These are phyloP conservation scores for Bipolaris sorokiniana DNA, from an alignment of 2,329 filamentous ascomycete species.

Conservation along the genomic window DNA sequence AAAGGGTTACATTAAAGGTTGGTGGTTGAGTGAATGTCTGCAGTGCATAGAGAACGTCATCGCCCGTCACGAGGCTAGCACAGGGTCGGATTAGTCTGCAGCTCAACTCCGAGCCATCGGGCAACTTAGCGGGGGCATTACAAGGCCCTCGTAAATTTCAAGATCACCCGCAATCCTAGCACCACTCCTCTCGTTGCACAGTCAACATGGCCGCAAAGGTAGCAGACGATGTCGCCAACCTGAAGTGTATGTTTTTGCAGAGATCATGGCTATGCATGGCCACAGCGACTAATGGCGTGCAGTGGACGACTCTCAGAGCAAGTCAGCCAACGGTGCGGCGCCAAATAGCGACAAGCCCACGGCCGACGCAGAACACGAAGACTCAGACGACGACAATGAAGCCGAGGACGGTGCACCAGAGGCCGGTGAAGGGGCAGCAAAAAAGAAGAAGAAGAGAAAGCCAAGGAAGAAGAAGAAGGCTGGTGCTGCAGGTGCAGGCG, in stretches of 20 bases:
- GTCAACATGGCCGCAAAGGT: slow-evolving; percentile 48
- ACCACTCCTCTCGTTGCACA: slow-evolving; percentile 9
- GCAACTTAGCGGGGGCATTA: slow-evolving; percentile 16
- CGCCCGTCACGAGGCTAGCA: slow-evolving; percentile 9
- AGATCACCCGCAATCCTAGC: slow-evolving; percentile 10
- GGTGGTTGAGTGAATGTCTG: slow-evolving; percentile 16
- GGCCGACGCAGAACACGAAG: slow-evolving; percentile 58
- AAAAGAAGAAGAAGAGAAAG: slow-evolving; percentile 87
- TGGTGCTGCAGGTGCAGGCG: slow-evolving; percentile 49
- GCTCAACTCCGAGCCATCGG: slow-evolving; percentile 19
- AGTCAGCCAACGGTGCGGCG: slow-evolving; percentile 36
- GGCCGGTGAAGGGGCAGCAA: slow-evolving; percentile 53
- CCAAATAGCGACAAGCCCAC: slow-evolving; percentile 48
- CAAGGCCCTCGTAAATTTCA: slow-evolving; percentile 24
- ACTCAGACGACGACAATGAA: slow-evolving; percentile 63
- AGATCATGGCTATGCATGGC: background rate
- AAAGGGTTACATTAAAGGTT: slow-evolving; percentile 5
- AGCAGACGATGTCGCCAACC: slow-evolving; percentile 46
- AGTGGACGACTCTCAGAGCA: slow-evolving; percentile 49
- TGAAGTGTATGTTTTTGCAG: slow-evolving; percentile 42
- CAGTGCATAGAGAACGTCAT: slow-evolving; percentile 38
- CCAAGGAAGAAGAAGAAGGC: slow-evolving; percentile 72
- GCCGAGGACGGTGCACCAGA: slow-evolving; percentile 54
- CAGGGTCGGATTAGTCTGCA: slow-evolving; percentile 13
- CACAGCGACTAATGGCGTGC: slow-evolving; percentile 12